phyloP scores from a whole-genome alignment of 768 basidiomycete genomes.

The Trametes punicea region DNA sequence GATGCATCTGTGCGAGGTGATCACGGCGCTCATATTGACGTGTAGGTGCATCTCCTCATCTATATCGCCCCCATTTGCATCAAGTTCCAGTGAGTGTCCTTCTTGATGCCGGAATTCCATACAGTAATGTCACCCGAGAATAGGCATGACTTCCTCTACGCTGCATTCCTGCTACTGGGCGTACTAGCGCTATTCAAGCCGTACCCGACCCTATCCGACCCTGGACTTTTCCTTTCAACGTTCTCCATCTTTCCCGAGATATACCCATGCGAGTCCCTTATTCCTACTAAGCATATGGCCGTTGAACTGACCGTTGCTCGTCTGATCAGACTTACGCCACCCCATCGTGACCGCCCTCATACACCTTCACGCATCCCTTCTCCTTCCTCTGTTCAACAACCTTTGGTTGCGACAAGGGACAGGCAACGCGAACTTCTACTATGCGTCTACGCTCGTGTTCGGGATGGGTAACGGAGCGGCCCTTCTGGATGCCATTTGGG shows the following conservation, averaged over 20 bases:
- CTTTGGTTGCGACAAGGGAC: slow-evolving; percentile 90
- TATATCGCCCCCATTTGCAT: slow-evolving; percentile 84
- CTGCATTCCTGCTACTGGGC: slow-evolving; percentile 71
- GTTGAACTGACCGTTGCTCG: neutral
- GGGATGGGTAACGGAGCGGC: slow-evolving; percentile 85
- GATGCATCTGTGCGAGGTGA: neutral
- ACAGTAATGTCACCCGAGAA: neutral
- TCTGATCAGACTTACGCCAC: slow-evolving; percentile 69
- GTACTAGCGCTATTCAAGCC: slow-evolving; percentile 84
- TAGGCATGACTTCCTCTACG: slow-evolving; percentile 85
- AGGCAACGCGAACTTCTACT: slow-evolving; percentile 98
- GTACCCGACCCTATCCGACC: slow-evolving; percentile 88
- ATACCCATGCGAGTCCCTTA: slow-evolving; percentile 63
- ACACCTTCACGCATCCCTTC: slow-evolving; percentile 77
- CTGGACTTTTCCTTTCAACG: slow-evolving; percentile 81
- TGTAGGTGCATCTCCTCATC: slow-evolving; percentile 73
- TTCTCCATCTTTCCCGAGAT: slow-evolving; percentile 80
- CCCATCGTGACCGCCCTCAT: slow-evolving; percentile 81
- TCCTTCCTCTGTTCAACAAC: slow-evolving; percentile 88
- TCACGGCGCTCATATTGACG: neutral
- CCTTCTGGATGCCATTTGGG: slow-evolving; percentile 77
- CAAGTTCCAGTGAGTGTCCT: slow-evolving; percentile 68
- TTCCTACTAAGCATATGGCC: neutral
- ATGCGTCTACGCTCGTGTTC: slow-evolving; percentile 92
- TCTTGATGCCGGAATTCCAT: neutral